Evolutionary conservation across 1,284 basidiomycete species (phyloP), one percentile per base, ranked within the genome.

Genomic region (Ceratobasidium sp.): DNA sequence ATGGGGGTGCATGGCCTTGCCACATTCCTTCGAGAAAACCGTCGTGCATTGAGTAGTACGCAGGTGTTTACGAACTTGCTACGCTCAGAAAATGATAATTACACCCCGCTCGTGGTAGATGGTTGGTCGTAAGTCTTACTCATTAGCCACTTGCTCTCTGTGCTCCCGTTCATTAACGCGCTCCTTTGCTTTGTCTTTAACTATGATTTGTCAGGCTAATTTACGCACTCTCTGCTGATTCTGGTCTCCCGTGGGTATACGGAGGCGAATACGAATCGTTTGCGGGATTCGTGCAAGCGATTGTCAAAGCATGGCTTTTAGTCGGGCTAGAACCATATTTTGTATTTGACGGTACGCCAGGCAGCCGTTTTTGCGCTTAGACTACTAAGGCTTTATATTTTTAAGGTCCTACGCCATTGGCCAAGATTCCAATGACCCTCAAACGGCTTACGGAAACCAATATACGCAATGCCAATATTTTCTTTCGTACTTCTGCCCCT

Each of bases 1-100:
- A 95, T 95, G 93, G 93, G 93, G 72, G 89, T 95, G 38, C 87
- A 90, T 80, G 93, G 93, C 43, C 85, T 95, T 49, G 88, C 91
- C 28, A 90, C 90, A 0, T 95, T 91, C 80, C 84, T 95, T 59
- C 88, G 88, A 75, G 92, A 94, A 79, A 88, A 93, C 78, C 85
- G 87, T 61, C 86, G 87, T 54, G 79, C 83, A 3, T 82, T 94
- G 58, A 88, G 90, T 21, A 84, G 82, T 72, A 84, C 86, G 0
- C 77, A 87, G 43, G 80, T 82, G 38, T 80, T 89, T 76, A 78
- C 59, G 61, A 30, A 75, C 76, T 47, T 73, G 63, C 6, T 66
- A 75, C 18, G 47, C 69, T 72, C 35, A 35, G 54, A 47, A 32
- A 73, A 74, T 1, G 72, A 69, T 21, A 62, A 73, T 1, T 71